phyloP scores from a whole-genome alignment of 306 rosid species.

The Glycyrrhiza uralensis region DNA sequence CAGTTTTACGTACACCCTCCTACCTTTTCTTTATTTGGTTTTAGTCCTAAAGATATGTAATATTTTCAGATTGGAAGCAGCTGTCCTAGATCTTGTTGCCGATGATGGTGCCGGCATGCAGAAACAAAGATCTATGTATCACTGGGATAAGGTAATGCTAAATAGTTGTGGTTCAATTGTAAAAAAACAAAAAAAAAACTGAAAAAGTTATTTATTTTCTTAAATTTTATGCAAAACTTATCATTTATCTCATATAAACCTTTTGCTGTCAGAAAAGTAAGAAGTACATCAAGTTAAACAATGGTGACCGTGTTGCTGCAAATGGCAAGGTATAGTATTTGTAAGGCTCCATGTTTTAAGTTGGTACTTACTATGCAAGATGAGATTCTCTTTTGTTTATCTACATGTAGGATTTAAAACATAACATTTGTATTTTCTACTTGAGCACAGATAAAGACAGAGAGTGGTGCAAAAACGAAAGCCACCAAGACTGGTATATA shows the following conservation, averaged over 20 bases:
- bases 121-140: conserved; percentile 82
- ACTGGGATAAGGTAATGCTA: conserved; percentile 84
- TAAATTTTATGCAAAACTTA: not conserved
- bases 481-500: conserved; percentile 83
- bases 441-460: conserved; percentile 68
- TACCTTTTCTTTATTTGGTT: not conserved
- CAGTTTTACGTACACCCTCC: not conserved
- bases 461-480: conserved; percentile 82
- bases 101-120: conserved; percentile 78
- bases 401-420: not conserved
- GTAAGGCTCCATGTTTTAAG: not conserved
- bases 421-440: conserved; percentile 6
- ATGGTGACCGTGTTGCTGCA: conserved; percentile 84
- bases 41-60: conserved; percentile 20
- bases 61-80: conserved; percentile 70
- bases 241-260: conserved; percentile 18
- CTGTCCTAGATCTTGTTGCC: conserved; percentile 86
- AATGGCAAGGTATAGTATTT: conserved; percentile 74
- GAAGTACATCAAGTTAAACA: conserved; percentile 81
- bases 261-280: conserved; percentile 73
- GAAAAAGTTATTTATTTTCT: not conserved
- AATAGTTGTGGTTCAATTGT: not conserved
- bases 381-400: not conserved
- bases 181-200: not conserved
- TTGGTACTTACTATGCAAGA: not conserved